Base-by-base conservation (phyloP, 768 basidiomycete genomes). In the Naganishia antarctica region DNA sequence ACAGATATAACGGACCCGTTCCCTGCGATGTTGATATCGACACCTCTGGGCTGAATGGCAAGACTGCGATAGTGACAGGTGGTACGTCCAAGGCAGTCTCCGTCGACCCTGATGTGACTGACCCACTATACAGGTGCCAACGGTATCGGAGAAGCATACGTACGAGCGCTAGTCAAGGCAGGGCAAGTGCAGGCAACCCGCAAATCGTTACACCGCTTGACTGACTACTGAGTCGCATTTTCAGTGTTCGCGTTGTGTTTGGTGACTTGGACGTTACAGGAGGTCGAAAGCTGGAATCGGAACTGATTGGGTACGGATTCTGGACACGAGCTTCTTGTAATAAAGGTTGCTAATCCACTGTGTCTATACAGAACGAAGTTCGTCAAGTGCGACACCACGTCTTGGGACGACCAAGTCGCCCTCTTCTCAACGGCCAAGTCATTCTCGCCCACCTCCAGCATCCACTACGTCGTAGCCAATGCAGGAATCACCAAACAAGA, bases 51-150 rank as follows among this genome's bases (percentile, higher is more conserved):
- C 72, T 83, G 5, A 76, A 71, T 0, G 82, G 81, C 28, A 81
- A 80, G 63, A 80, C 83, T 3, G 80, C 76, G 1, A 70, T 84
- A 21, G 81, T 83, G 28, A 82, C 81, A 0, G 83, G 83, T 16
- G 82, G 82, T 63, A 81, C 80, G 81, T 81, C n/a, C n/a, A n/a
- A n/a, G 49, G 51, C 23, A 32, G 13, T 37, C 11, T 28, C 2
- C 29, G 13, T 2, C 16, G 16, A 18, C 28, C 6, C 51, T 29
- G n/a, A 16, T 32, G 15, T 9, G 26, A 16, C 26, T 31, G 11
- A 21, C 23, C 28, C 26, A 16, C n/a, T 31, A n/a, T 31, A 16
- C 23, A 57, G 51, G 51, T 15, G 51, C 59, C 4, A 47, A 70
- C 25, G 74, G 74, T 50, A 73, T 75, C 12, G 74, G 74, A 32